Percentiles rank a stretch among this genome's conserved stretches.
These are phyloP conservation scores for Arthrinium phaeospermum DNA, from an alignment of 2,329 filamentous ascomycete species.

Conservation along the genomic window DNA sequence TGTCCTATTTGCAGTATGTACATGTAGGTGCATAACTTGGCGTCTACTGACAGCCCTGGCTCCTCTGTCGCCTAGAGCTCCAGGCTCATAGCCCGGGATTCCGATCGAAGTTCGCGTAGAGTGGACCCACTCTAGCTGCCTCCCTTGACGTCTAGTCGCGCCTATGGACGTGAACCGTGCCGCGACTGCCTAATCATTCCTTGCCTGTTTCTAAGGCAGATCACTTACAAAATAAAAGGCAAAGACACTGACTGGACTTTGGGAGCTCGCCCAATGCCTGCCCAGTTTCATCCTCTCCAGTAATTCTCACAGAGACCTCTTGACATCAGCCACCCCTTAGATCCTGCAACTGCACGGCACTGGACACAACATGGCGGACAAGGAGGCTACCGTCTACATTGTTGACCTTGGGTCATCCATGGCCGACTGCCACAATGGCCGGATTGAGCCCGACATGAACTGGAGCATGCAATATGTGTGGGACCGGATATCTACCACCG, in stretches of 20 bases:
- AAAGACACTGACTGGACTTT: background rate
- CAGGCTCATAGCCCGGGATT: slow-evolving; percentile 23
- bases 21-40: no score
- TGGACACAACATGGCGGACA: slow-evolving; percentile 74
- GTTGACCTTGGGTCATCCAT: slow-evolving; percentile 89
- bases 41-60: background rate
- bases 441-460: slow-evolving; percentile 80
- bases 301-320: background rate
- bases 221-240: slow-evolving; percentile 3
- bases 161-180: slow-evolving; percentile 21
- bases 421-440: slow-evolving; percentile 72
- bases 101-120: slow-evolving; percentile 25
- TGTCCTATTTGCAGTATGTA: no score
- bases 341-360: background rate
- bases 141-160: slow-evolving; percentile 13
- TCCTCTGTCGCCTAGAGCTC: background rate
- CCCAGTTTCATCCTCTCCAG: background rate
- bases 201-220: background rate
- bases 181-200: slow-evolving; percentile 21
- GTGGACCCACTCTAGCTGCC: slow-evolving; percentile 13
- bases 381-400: slow-evolving; percentile 92
- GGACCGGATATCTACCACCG: slow-evolving; percentile 85
- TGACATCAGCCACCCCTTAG: background rate
- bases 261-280: background rate
- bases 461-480: slow-evolving; percentile 92